Evolutionary conservation across 75 land plant genomes (phyloP).

Genomic region (Adiantum capillusveneris): DNA sequence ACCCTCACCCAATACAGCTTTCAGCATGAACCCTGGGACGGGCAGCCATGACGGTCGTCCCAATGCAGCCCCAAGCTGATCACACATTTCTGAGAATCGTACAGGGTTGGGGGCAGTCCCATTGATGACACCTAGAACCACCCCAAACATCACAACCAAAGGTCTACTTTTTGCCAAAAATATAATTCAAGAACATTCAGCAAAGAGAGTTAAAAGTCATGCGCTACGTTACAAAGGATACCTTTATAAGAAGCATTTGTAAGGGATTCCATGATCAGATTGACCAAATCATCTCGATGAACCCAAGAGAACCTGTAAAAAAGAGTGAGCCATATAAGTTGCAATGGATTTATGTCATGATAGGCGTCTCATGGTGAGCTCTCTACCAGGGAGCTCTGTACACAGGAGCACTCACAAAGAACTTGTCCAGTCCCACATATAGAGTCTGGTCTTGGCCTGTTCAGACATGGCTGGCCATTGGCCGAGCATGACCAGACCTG

Average conservation of each 20-base stretch:
- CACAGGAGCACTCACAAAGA: not conserved
- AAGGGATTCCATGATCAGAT: constrained; percentile 71
- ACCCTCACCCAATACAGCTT: constrained; percentile 90
- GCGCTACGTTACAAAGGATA: too few species aligned
- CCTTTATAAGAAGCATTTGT: constrained; percentile 85
- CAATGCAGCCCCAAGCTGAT: constrained; percentile 64
- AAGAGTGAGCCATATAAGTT: not conserved
- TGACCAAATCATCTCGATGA: constrained; percentile 92
- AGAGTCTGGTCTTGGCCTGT: too few species aligned
- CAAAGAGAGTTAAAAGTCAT: not conserved
- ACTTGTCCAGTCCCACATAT: too few species aligned
- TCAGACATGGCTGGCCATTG: too few species aligned
- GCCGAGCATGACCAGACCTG: too few species aligned
- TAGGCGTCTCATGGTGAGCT: too few species aligned
- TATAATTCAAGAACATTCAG: too few species aligned
- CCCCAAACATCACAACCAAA: too few species aligned
- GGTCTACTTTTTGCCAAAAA: too few species aligned
- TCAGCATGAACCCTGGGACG: constrained; percentile 88
- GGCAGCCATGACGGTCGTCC: constrained; percentile 99
- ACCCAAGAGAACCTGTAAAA: constrained; percentile 91
- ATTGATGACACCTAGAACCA: constrained; percentile 72
- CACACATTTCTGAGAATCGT: constrained; percentile 73
- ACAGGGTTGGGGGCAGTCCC: constrained; percentile 99
- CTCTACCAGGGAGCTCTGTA: too few species aligned
- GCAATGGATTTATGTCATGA: too few species aligned